Evolutionary conservation across 202 grass and related monocot species (phyloP).

Genomic region (Elaeis oleifera): DNA sequence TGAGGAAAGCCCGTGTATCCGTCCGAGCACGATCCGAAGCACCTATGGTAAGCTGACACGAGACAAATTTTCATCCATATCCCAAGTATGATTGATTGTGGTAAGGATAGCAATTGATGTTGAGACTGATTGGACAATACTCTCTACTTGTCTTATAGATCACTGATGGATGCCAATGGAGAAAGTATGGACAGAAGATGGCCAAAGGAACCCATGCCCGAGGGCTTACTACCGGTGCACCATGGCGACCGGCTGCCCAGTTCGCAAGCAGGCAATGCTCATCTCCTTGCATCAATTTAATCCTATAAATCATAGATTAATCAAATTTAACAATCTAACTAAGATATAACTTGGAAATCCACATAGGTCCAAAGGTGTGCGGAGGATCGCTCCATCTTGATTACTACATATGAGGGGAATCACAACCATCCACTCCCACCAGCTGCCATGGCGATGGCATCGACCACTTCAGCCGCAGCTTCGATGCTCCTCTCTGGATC

Average conservation of each 20-base stretch:
- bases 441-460: constrained; percentile 6
- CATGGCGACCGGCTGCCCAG: constrained; percentile 4
- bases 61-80: neutral
- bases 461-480: constrained; percentile 8
- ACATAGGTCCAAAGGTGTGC: constrained; percentile 47
- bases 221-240: constrained; percentile 15
- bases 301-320: neutral
- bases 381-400: neutral
- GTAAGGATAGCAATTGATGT: too few relatives aligned
- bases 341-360: constrained; percentile 2
- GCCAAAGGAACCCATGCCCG: constrained; percentile 9
- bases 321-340: too few relatives aligned
- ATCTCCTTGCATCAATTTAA: constrained; percentile 1
- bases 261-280: constrained; percentile 13
- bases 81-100: too few relatives aligned
- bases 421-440: constrained; percentile 16
- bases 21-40: constrained; percentile 26
- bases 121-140: neutral
- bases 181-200: constrained; percentile 19
- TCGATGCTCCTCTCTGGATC: constrained; percentile 11
- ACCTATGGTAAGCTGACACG: constrained; percentile 43
- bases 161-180: constrained; percentile 12
- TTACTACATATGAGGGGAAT: constrained; percentile 9
- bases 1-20: constrained; percentile 10
- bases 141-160: neutral